These are phyloP conservation scores for Podila verticillata DNA, from an alignment of 192 early-diverging fungal species.

Conservation along the genomic window DNA sequence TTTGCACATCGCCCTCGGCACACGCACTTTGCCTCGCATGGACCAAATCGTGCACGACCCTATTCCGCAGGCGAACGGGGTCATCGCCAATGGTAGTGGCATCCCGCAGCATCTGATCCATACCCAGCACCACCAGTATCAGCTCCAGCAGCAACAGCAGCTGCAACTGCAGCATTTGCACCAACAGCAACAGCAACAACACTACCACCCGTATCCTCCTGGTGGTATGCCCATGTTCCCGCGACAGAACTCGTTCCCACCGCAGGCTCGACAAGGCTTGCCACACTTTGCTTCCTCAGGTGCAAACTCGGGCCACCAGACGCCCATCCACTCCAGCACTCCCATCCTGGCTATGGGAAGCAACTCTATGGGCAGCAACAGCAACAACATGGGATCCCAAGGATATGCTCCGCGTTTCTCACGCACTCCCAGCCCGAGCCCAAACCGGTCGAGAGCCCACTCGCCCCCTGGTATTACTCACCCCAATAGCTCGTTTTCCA, in stretches of 20 bases:
- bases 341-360: background rate
- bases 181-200: constrained; percentile 4
- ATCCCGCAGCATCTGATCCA: constrained; percentile 1
- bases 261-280: constrained; percentile 8
- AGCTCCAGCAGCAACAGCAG: background rate
- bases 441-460: constrained; percentile 21
- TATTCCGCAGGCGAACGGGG: background rate
- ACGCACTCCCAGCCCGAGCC: constrained; percentile 23
- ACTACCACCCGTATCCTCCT: constrained; percentile 1
- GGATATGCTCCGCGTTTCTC: constrained; percentile 15
- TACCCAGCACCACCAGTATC: background rate
- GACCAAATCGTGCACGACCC: background rate
- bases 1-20: background rate
- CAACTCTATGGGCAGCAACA: background rate
- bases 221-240: background rate
- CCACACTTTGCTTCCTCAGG: background rate
- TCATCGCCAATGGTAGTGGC: background rate
- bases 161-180: constrained; percentile 25
- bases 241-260: background rate
- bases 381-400: constrained; percentile 8
- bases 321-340: constrained; percentile 15
- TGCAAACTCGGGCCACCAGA: constrained; percentile 13
- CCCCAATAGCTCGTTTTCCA: constrained; percentile 15
- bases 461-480: constrained; percentile 13
- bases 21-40: background rate